phyloP scores from a whole-genome alignment of 257 asterid species.

The Mitragyna speciosa region DNA sequence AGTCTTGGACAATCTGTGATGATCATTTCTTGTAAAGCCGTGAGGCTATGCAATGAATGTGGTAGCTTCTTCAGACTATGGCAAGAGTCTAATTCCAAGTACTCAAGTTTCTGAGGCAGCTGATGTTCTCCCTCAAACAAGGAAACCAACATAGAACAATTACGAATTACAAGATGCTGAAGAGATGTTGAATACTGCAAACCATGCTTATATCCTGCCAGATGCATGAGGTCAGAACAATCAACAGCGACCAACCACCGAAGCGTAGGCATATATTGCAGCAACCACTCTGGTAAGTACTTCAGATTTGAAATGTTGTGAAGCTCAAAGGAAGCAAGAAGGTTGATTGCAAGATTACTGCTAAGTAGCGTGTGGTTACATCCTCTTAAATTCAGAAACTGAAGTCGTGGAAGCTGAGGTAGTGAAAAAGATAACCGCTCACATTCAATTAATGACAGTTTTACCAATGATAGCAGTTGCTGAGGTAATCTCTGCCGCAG shows the following conservation, averaged over 20 bases:
- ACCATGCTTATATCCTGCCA: conserved; percentile 26
- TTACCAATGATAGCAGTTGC: conserved; percentile 34
- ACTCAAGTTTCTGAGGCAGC: conserved; percentile 42
- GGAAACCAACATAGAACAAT: conserved; percentile 37
- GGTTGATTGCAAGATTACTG: conserved; percentile 22
- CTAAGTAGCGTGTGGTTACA: conserved; percentile 33
- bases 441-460: conserved; percentile 37
- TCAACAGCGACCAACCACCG: conserved; percentile 32
- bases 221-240: conserved; percentile 30
- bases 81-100: conserved; percentile 43
- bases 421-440: conserved; percentile 30
- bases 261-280: conserved; percentile 26
- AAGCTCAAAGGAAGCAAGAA: conserved; percentile 39
- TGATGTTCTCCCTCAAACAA: conserved; percentile 32
- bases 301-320: conserved; percentile 31
- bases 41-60: conserved; percentile 29
- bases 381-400: conserved; percentile 34
- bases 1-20: conserved; percentile 49
- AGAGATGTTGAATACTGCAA: conserved; percentile 38
- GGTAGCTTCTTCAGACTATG: conserved; percentile 45
- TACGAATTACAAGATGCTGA: conserved; percentile 37
- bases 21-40: conserved; percentile 39
- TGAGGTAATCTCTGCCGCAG: conserved; percentile 34
- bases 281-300: conserved; percentile 37
- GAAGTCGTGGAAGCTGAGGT: conserved; percentile 37